Conservation (phyloP, 2,329 filamentous ascomycete species). For the Penicillium sp. region DNA sequence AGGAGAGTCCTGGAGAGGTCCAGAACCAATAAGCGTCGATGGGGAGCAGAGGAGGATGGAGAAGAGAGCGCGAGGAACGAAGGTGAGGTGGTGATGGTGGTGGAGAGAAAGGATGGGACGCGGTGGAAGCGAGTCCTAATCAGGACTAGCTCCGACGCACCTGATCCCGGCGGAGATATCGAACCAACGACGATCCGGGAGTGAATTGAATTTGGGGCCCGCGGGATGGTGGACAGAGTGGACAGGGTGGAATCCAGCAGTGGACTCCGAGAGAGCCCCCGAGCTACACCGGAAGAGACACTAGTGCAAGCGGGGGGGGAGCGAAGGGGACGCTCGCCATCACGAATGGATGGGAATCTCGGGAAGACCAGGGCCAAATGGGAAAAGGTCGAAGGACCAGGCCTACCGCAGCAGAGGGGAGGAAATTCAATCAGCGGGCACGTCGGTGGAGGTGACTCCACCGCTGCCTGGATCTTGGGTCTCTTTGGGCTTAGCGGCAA, state of each 20-base stretch:
- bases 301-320: conserved; percentile 34
- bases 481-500: conserved; percentile 6
- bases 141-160: conserved; percentile 4
- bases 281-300: conserved; percentile 27
- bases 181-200: conserved; percentile 1
- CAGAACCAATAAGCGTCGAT: background rate
- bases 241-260: background rate
- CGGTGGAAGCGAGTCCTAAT: conserved; percentile 11
- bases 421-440: conserved; percentile 5
- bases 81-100: conserved; percentile 11
- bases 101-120: background rate
- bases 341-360: conserved; percentile 4
- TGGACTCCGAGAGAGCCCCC: conserved; percentile 9
- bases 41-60: background rate
- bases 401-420: conserved; percentile 13
- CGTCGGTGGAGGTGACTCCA: conserved; percentile 8
- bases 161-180: background rate
- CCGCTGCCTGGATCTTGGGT: background rate
- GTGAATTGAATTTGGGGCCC: background rate
- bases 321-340: conserved; percentile 20
- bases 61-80: conserved; percentile 26
- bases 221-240: conserved; percentile 3
- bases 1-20: conserved; percentile 12
- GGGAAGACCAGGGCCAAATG: conserved; percentile 21
- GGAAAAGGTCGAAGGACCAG: conserved; percentile 13